Evolutionary conservation across 169 alveolate species (phyloP), one percentile per base, ranked within the genome.

Genomic region (Miamiensis avidus): DNA sequence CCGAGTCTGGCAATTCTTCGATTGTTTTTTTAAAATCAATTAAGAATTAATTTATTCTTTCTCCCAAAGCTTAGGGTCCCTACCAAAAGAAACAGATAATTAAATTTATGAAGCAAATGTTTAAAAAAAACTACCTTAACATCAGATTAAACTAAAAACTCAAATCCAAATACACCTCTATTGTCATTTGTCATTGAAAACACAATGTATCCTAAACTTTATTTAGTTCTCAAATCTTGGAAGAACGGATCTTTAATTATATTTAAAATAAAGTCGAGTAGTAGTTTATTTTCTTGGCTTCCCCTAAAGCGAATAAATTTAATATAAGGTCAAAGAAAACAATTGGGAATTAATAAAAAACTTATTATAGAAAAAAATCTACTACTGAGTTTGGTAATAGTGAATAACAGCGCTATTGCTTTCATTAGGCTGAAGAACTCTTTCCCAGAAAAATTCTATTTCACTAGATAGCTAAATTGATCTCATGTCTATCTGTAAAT

Each of bases 201-300:
- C 0, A 79, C 84, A 34, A 79, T 30, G 29, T 79, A 79, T 6
- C 84, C 84, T 32, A 79, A 49, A 49, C 65, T 26, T 65, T 79
- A 69, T 6, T 79, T 74, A n/a, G 90, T 86, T 86, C 90, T 86
- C 29, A 86, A 34, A 32, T 79, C 74, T 0, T 79, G 74, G 64
- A 86, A 86, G 74, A 79, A 86, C n/a, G 90, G 90, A 25, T 75
- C 65, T 34, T 81, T 86, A 16, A 81, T 74, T 6, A 86, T 86
- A 32, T 75, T 81, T 28, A 69, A 64, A 27, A 86, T 30, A 28
- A 86, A 81, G 31, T 86, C 77, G 31, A 78, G 0, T 26, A 4
- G 33, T 69, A 33, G 34, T 34, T 34, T 29, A 34, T 75, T 64
- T 26, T 30, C 6, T 28, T 78, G 20, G n/a, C 31, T 79, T 0